Percentiles rank a stretch among this genome's conserved stretches.
These are phyloP conservation scores for Symbiotaphrina buchneri DNA, from an alignment of 495 filamentous ascomycete genomes.

Conservation along the genomic window DNA sequence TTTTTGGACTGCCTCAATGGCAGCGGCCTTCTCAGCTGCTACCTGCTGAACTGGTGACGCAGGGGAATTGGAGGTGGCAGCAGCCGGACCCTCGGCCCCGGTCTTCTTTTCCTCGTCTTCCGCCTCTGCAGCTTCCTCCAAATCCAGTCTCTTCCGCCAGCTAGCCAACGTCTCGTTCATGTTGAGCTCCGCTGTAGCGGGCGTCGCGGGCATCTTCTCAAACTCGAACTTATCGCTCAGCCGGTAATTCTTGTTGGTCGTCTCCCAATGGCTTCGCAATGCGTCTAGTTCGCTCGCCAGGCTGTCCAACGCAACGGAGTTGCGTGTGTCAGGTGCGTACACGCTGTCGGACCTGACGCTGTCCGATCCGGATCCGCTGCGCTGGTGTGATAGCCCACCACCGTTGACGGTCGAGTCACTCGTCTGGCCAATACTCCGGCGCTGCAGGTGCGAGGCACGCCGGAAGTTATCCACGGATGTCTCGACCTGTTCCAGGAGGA, in stretches of 20 bases:
- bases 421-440: not conserved
- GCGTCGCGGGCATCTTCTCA: slow-evolving; percentile 3
- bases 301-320: slow-evolving; percentile 71
- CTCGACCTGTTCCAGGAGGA: slow-evolving; percentile 86
- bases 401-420: slow-evolving; percentile 15
- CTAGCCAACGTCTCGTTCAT: slow-evolving; percentile 5
- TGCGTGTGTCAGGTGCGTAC: slow-evolving; percentile 30
- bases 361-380: slow-evolving; percentile 19
- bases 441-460: slow-evolving; percentile 14
- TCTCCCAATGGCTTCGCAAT: slow-evolving; percentile 80
- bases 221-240: slow-evolving; percentile 5
- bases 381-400: slow-evolving; percentile 34
- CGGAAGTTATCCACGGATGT: slow-evolving; percentile 86
- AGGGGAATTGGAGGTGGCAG: no score
- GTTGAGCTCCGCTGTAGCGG: slow-evolving; percentile 2
- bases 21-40: no score
- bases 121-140: slow-evolving; percentile 3
- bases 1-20: no score
- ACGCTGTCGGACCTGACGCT: slow-evolving; percentile 1
- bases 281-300: slow-evolving; percentile 80
- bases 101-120: slow-evolving; percentile 2
- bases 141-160: slow-evolving; percentile 5
- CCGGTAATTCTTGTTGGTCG: slow-evolving; percentile 77
- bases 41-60: no score
- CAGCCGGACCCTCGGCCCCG: no score